phyloP scores from a whole-genome alignment of 2,329 filamentous ascomycete genomes.

The Sclerotinia glacialis region DNA sequence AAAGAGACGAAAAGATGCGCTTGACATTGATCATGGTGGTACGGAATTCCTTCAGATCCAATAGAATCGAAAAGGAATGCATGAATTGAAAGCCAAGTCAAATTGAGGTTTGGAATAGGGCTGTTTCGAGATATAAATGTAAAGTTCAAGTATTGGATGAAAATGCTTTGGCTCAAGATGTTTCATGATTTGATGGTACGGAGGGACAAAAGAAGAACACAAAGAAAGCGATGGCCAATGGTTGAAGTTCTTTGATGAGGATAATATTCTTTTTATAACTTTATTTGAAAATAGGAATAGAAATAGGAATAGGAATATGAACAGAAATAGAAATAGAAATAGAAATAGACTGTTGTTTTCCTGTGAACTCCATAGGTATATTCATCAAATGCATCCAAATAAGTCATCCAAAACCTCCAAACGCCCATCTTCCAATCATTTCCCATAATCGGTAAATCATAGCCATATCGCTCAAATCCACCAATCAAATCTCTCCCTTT shows the following conservation, averaged over 20 bases:
- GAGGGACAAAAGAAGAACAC: not conserved
- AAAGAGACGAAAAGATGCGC: conserved; percentile 19
- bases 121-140: conserved; percentile 31
- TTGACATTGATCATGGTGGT: conserved; percentile 25
- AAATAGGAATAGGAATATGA: not conserved
- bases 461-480: not conserved
- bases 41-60: not conserved
- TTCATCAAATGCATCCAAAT: too few relatives aligned
- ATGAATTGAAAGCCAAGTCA: conserved; percentile 16
- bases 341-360: not conserved
- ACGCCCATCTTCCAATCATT: not conserved
- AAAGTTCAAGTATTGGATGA: conserved; percentile 31
- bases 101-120: not conserved
- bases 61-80: not conserved
- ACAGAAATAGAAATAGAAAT: not conserved
- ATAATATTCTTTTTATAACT: not conserved
- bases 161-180: conserved; percentile 25
- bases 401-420: not conserved
- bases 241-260: not conserved
- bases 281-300: not conserved
- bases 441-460: not conserved
- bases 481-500: not conserved
- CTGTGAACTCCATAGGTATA: too few relatives aligned
- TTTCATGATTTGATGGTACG: conserved; percentile 28
- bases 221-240: not conserved